Percentiles rank a stretch among this genome's conserved stretches.
phyloP scores from a whole-genome alignment of 2,329 filamentous ascomycete species.

The Fusarium sp. region DNA sequence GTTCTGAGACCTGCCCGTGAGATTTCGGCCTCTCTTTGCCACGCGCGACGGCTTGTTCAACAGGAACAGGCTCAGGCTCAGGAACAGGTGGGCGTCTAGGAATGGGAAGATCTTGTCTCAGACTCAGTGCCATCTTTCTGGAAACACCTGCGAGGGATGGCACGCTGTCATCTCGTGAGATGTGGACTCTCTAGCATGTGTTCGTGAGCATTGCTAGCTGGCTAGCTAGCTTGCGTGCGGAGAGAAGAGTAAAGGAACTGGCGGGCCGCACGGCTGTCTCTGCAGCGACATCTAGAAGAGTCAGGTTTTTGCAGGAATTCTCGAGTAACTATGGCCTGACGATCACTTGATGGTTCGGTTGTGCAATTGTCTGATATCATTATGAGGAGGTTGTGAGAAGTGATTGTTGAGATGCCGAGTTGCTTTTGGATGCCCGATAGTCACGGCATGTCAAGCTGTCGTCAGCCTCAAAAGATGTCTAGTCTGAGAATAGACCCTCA shows the following conservation, averaged over 20 bases:
- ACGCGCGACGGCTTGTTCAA: conserved; percentile 28
- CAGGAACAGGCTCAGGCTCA: not conserved
- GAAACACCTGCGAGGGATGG: conserved; percentile 33
- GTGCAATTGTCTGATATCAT: conserved; percentile 2
- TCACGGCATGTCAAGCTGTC: conserved; percentile 8
- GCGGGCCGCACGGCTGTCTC: conserved; percentile 2
- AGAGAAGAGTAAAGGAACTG: not conserved
- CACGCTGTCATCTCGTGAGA: conserved; percentile 27
- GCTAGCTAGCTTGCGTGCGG: not conserved
- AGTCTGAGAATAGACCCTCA: not conserved
- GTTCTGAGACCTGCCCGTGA: conserved; percentile 21
- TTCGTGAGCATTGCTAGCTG: not conserved
- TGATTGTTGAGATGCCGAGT: not conserved
- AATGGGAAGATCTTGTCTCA: conserved; percentile 42
- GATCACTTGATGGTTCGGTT: not conserved
- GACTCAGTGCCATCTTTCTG: conserved; percentile 31
- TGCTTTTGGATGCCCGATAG: not conserved
- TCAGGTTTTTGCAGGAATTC: conserved; percentile 12
- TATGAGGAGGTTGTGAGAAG: conserved; percentile 8
- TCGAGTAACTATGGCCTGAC: conserved; percentile 10
- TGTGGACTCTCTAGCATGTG: not conserved
- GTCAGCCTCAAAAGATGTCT: conserved; percentile 24
- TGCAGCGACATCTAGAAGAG: conserved; percentile 8
- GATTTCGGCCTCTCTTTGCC: conserved; percentile 38
- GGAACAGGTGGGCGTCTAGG: conserved; percentile 14